Base-by-base conservation (phyloP, 176 grass and related monocot genomes). In the Oryza coarctata region DNA sequence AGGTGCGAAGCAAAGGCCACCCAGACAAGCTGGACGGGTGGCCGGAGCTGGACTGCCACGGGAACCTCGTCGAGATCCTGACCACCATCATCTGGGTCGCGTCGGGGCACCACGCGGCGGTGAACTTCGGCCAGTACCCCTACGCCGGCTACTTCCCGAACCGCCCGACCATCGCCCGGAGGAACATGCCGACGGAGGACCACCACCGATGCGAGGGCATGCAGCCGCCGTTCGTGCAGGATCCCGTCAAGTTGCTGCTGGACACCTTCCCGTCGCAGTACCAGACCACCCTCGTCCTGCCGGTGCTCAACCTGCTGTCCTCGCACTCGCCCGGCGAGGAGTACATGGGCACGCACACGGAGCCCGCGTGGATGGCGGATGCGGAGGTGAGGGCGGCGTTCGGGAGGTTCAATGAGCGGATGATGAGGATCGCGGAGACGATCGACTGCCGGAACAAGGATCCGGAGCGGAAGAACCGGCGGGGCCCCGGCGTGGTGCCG, bases 61-160 rank as follows among this genome's bases (percentile, higher is more conserved):
- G 83, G 10, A 80, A 74, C 70, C 64, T 93, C 33, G 28, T 86
- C 52, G 26, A 71, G 35, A 76, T 89, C 31, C 84, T 93, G 29
- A 75, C 70, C 11, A 87, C 44, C 36, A 93, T 97, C 44, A 89
- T 97, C 4, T 97, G 94, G 94, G 71, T 90, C 58, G 43, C 81
- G 1, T 93, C 94, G 11, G 88, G 75, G 0, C 91, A 97, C 55
- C 94, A 97, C 14, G 94, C 91, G 0, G 88, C 94, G 0, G 84
- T 97, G 28, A 97, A 93, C 58, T 93, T 97, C n/a, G 88, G 91
- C 12, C 91, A 93, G 45, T 97, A 97, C 9, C 91, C 79, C 0
- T 93, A 44, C 39, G 86, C 64, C 15, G 94, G 94, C 0, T 97
- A 93, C 75, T 80, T 97, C 83, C 94, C 94, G 0, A 97, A 97